phyloP scores from a whole-genome alignment of 257 asterid genomes.

The Solanum bulbocastanum region DNA sequence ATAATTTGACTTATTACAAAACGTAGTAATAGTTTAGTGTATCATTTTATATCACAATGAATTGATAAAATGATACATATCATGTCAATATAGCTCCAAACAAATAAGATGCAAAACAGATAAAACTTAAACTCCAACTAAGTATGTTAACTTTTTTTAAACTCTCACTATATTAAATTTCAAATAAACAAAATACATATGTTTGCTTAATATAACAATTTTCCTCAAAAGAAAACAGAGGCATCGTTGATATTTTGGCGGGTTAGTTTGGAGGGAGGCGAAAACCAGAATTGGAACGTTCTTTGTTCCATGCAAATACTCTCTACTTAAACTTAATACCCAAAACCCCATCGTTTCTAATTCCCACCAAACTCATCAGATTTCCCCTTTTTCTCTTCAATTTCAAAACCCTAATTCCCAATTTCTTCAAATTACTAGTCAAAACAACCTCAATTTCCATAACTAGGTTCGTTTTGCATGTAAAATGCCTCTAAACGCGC shows the following conservation, averaged over 20 bases:
- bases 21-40: neutral
- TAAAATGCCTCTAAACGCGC: conserved; percentile 7
- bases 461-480: neutral
- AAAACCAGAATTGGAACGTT: neutral
- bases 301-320: neutral
- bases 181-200: neutral
- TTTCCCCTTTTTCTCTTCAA: neutral
- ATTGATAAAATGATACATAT: neutral
- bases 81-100: neutral
- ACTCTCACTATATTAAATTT: neutral
- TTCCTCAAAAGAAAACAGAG: neutral
- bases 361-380: neutral
- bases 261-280: neutral
- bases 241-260: neutral
- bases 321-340: neutral
- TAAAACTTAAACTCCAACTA: neutral
- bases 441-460: neutral
- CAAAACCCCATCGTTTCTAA: neutral
- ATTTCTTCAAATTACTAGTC: neutral
- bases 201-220: neutral
- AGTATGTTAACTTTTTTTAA: neutral
- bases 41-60: neutral
- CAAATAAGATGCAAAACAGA: neutral
- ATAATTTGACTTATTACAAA: neutral
- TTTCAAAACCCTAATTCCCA: neutral